These are phyloP conservation scores for Cyclospora cayetanensis DNA, from an alignment of 169 alveolate genomes.

Conservation along the genomic window DNA sequence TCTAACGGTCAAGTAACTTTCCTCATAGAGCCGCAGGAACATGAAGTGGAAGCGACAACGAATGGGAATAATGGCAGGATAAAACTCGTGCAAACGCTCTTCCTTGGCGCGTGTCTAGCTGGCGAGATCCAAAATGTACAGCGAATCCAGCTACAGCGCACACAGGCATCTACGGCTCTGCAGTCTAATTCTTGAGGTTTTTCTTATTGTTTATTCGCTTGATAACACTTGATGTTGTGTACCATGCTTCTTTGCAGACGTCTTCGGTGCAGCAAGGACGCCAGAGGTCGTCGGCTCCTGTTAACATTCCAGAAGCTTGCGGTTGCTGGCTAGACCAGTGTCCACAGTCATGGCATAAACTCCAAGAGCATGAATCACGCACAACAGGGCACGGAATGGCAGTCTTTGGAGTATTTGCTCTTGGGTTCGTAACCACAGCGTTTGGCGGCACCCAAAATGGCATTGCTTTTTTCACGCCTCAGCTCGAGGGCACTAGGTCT, in stretches of 20 bases:
- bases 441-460: not conserved
- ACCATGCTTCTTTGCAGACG: not conserved
- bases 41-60: not conserved
- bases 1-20: conserved; percentile 49
- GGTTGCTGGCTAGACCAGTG: conserved; percentile 52
- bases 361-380: not conserved
- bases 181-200: too few species aligned
- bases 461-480: conserved; percentile 46
- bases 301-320: conserved; percentile 38
- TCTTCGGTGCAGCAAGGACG: too few species aligned
- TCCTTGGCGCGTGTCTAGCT: conserved; percentile 48
- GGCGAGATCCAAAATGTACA: not conserved
- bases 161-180: too few species aligned
- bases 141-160: too few species aligned
- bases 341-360: not conserved
- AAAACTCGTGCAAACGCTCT: conserved; percentile 33
- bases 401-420: conserved; percentile 14
- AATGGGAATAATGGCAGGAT: not conserved
- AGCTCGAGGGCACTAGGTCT: not conserved
- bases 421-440: conserved; percentile 9
- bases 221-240: not conserved
- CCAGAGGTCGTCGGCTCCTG: not conserved
- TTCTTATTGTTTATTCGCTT: too few species aligned
- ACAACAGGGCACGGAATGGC: not conserved
- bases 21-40: not conserved